Evolutionary conservation across 768 basidiomycete species (phyloP), one percentile per base, ranked within the genome.

Genomic region (Naganishia kalamii): DNA sequence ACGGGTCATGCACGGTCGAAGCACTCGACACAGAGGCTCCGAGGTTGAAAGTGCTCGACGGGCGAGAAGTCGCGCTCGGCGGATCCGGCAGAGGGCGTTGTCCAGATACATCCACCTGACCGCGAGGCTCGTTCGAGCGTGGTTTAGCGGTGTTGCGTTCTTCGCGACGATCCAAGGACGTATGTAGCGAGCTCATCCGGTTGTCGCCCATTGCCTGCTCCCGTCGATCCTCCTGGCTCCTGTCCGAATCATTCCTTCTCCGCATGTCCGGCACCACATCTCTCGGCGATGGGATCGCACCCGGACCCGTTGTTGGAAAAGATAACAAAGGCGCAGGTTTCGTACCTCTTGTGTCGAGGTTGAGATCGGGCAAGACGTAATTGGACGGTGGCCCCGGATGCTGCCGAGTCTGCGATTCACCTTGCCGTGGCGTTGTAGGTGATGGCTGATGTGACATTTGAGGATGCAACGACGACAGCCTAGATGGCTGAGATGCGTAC

Each of bases 1-100:
- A 21, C 11, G 23, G 54, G 19, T 37, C 33, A 50, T 50, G 25
- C 19, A 37, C 13, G 23, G 54, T 37, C 19, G 54, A 2, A 10
- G 35, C 30, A 3, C 6, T 40, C 40, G 33, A 37, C n/a, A 27
- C 5, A 19, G 37, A 23, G 12, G 32, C 15, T 25, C 19, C 54
- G 21, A 57, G 21, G 33, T 21, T 12, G 35, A 40, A 57, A 6
- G 37, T 21, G 40, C 37, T 27, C 21, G 4, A n/a, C 6, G 54
- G 54, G 27, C 54, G 54, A 40, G 35, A 40, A 15, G 19, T 21
- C 13, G 33, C 25, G 35, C 54, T 21, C 11, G 54, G 54, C 23
- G 54, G 54, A 15, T 57, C 35, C 21, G 54, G 54, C 35, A 57
- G 23, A 33, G 54, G 54, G 12, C 54, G 54, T 32, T 57, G 35